These are phyloP conservation scores for Tolypocladium pustulatum DNA, from an alignment of 2,329 filamentous ascomycete genomes.

Conservation along the genomic window DNA sequence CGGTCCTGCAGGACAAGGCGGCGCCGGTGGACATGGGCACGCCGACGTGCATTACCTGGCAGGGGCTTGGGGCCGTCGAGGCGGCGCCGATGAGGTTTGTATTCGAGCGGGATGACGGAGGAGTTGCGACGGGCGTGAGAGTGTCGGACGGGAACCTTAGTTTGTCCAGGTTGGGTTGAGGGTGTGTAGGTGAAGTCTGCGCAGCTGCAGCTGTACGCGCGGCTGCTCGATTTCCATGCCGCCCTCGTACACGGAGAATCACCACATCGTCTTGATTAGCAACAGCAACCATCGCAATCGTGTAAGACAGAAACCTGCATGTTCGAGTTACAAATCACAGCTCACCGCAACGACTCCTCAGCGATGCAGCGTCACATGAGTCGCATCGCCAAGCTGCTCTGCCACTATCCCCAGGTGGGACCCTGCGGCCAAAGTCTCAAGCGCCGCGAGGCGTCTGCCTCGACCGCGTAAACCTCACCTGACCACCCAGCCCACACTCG, in stretches of 20 bases:
- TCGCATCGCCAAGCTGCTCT: neutral
- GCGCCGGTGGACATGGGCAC: slow-evolving; percentile 19
- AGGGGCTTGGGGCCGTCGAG: slow-evolving; percentile 1
- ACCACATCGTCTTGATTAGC: too few species aligned
- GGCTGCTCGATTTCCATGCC: neutral
- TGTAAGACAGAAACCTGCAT: neutral
- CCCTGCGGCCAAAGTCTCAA: neutral
- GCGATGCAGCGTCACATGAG: too few species aligned
- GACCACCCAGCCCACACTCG: neutral
- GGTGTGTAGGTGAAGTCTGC: neutral
- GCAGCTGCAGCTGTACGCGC: neutral
- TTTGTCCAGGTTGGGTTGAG: neutral
- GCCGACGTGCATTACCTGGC: slow-evolving; percentile 23
- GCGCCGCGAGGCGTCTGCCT: neutral
- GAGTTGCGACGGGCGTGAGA: neutral
- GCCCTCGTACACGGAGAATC: neutral
- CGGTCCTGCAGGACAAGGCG: slow-evolving; percentile 18
- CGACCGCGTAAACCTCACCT: neutral
- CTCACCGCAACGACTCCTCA: neutral
- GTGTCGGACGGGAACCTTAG: neutral
- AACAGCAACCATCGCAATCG: too few species aligned
- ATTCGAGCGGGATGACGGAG: neutral
- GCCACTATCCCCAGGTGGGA: neutral
- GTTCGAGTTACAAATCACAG: neutral
- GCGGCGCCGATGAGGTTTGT: neutral